Base-by-base conservation (phyloP, 225 moss, liverwort and hornwort genomes). In the Straminergon stramineum region DNA sequence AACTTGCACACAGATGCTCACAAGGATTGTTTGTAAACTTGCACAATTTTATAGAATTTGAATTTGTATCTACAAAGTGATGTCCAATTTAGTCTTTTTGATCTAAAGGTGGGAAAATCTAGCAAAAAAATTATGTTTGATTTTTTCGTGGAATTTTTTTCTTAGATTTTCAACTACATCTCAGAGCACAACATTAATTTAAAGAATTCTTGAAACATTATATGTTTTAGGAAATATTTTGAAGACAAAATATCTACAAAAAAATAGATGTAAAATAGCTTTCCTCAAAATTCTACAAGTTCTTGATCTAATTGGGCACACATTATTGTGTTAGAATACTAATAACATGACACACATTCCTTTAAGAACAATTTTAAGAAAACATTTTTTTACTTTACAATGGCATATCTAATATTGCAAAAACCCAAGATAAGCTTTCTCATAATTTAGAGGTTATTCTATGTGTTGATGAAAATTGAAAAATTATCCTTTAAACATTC, bases 1-100 rank as follows among this genome's bases (percentile, higher is more conserved):
- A 56, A n/a, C 7, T 56, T 37, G 10, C 2, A 37, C 0, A 15
- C 3, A 15, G 5, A 23, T 78, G 55, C 5, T 0, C 0, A 15
- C 10, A 78, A 34, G 1, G 20, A 0, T 15, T 78, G 9, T 24
- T 1, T 15, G 9, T 9, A 55, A 35, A 23, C 48, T 48, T 78
- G 4, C 13, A 56, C 37, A 55, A 78, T 9, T 55, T 15, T 0
- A 37, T 3, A 55, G 1, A 35, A 55, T 78, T 78, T 55, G 15
- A 35, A 35, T 14, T 35, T 77, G 7, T 34, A 3, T 15, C 5
- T 15, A 14, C 22, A 34, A 77, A 53, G 8, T 30, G 30, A 13
- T 14, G 2, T 53, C 8, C 5, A 35, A 77, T 22, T 35, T 55
- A 53, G 13, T 22, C 13, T 8, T 53, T 53, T 11, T 32, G 3